These are phyloP conservation scores for Exophiala bonariae DNA, from an alignment of 2,329 filamentous ascomycete species.

Conservation along the genomic window DNA sequence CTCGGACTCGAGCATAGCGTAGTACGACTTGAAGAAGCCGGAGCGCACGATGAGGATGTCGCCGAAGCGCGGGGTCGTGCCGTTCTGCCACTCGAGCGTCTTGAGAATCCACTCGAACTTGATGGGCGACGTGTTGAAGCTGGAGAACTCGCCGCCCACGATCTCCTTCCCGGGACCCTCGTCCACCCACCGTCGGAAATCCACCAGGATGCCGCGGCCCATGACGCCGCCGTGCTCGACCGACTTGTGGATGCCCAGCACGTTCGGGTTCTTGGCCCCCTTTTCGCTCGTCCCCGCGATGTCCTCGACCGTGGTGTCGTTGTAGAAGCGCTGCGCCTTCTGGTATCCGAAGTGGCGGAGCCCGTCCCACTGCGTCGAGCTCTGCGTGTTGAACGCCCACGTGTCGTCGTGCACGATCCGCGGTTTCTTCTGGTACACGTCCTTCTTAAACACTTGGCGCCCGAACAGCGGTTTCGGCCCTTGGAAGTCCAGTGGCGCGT, in stretches of 20 bases:
- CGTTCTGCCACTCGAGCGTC: constrained; percentile 24
- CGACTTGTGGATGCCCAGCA: constrained; percentile 33
- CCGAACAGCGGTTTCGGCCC: constrained; percentile 36
- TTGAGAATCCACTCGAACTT: constrained; percentile 28
- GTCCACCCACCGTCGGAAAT: constrained; percentile 43
- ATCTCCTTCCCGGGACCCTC: constrained; percentile 32
- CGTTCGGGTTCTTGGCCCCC: constrained; percentile 20
- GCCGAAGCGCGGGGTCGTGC: constrained; percentile 28
- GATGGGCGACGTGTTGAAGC: constrained; percentile 40
- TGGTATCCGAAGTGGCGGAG: constrained; percentile 30
- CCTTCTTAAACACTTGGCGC: constrained; percentile 31
- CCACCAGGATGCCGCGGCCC: constrained; percentile 50
- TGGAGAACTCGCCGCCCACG: constrained; percentile 19
- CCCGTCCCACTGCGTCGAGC: constrained; percentile 29
- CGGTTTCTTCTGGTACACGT: constrained; percentile 31
- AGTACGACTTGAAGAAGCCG: constrained; percentile 30
- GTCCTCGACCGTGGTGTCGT: constrained; percentile 28
- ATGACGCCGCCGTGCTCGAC: constrained; percentile 42
- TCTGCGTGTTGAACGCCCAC: constrained; percentile 30
- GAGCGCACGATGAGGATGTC: constrained; percentile 32
- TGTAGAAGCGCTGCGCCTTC: constrained; percentile 26
- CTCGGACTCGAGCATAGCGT: constrained; percentile 15
- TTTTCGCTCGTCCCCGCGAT: constrained; percentile 22
- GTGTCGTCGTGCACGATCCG: constrained; percentile 31
- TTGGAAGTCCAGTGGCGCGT: constrained; percentile 43